Percentiles rank a stretch among this genome's conserved stretches.
phyloP scores from a whole-genome alignment of 192 early-diverging fungal genomes.

The Dissophora ornata region DNA sequence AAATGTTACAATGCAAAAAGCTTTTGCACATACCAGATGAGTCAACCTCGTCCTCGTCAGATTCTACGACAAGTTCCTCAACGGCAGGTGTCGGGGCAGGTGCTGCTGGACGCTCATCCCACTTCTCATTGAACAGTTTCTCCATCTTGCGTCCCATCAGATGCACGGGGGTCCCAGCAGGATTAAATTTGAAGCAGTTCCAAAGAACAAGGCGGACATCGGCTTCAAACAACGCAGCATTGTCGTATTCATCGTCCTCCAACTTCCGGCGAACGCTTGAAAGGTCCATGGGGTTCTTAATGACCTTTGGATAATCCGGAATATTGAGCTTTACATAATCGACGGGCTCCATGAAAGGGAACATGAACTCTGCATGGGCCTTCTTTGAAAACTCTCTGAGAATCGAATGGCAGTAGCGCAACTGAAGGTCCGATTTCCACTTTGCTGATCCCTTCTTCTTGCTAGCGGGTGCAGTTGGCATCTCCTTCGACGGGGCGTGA shows the following conservation, averaged over 20 bases:
- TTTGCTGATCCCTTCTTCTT: constrained; percentile 53
- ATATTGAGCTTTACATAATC: constrained; percentile 86
- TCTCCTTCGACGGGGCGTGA: constrained; percentile 67
- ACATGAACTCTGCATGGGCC: constrained; percentile 73
- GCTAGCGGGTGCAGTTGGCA: constrained; percentile 29
- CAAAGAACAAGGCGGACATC: constrained; percentile 78
- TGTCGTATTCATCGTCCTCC: constrained; percentile 68
- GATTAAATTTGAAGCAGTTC: constrained; percentile 86
- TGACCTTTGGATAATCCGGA: constrained; percentile 88
- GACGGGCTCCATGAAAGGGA: constrained; percentile 87
- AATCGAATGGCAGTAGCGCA: constrained; percentile 73
- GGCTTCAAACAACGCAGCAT: constrained; percentile 68
- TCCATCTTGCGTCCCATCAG: constrained; percentile 74
- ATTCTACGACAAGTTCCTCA: constrained; percentile 29
- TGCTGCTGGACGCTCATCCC: constrained; percentile 61
- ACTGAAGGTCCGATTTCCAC: constrained; percentile 63
- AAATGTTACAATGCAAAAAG: background rate
- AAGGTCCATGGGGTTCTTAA: constrained; percentile 87
- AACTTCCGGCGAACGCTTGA: constrained; percentile 74
- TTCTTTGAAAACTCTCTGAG: constrained; percentile 78
- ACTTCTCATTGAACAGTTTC: constrained; percentile 75
- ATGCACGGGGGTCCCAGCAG: constrained; percentile 68
- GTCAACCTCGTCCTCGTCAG: constrained; percentile 38
- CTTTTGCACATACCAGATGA: constrained; percentile 25
- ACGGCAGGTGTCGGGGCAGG: constrained; percentile 27